Percentiles rank a stretch among this genome's conserved stretches.
These are phyloP conservation scores for Vickermania ingenoplastis DNA, from an alignment of 208 protist species.

Conservation along the genomic window DNA sequence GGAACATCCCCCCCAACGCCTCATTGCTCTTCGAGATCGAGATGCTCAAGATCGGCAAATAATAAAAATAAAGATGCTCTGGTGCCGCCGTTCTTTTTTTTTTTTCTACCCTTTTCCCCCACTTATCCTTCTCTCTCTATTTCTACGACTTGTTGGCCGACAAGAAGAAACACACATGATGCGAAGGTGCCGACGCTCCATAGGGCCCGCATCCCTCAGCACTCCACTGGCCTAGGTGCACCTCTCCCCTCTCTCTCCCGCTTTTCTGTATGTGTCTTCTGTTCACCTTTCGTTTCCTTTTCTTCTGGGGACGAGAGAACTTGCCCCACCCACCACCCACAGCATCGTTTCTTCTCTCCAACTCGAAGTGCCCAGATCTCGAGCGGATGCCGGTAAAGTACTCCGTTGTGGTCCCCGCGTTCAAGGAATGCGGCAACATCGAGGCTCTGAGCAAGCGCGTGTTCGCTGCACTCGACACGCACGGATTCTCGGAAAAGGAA, in stretches of 20 bases:
- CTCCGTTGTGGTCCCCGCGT: conserved; percentile 77
- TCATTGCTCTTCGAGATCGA: conserved; percentile 86
- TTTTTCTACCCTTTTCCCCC: background rate
- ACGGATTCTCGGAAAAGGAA: conserved; percentile 21
- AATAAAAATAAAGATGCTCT: background rate
- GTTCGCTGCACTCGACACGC: conserved; percentile 44
- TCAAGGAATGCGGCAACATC: conserved; percentile 82
- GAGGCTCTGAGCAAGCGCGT: conserved; percentile 61
- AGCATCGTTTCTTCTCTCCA: too few species aligned
- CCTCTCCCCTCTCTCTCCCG: too few species aligned
- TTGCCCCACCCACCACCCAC: too few species aligned
- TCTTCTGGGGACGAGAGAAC: too few species aligned
- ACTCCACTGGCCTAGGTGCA: too few species aligned
- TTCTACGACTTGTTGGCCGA: background rate
- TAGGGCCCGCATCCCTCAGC: too few species aligned
- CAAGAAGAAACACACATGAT: conserved; percentile 4
- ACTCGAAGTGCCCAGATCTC: too few species aligned
- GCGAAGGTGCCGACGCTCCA: too few species aligned
- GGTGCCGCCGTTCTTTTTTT: background rate
- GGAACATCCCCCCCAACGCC: conserved; percentile 74
- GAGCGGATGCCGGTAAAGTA: conserved; percentile 42
- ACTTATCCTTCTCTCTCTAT: background rate
- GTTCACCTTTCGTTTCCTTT: background rate
- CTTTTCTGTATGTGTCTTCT: background rate
- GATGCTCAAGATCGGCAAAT: conserved; percentile 56